phyloP scores from a whole-genome alignment of 305 asterid species.

The Solanum aculeatissimum region DNA sequence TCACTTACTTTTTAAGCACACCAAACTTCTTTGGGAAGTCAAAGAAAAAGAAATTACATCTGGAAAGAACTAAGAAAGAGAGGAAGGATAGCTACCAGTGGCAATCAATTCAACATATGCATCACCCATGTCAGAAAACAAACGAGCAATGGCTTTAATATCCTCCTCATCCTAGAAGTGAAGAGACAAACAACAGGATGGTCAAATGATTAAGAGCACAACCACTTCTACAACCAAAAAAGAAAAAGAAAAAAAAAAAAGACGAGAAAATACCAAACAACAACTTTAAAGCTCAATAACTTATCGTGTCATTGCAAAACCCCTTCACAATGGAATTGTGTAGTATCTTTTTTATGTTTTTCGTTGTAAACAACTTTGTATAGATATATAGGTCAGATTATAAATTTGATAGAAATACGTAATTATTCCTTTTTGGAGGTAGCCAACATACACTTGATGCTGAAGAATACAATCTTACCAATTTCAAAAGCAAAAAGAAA shows the following conservation, averaged over 20 bases:
- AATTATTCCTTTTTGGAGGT: too few species aligned
- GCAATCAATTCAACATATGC: conserved; percentile 97
- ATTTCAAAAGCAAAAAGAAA: too few species aligned
- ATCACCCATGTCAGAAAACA: conserved; percentile 98
- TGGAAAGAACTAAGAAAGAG: conserved; percentile 3
- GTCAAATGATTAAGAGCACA: background rate
- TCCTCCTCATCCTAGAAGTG: conserved; percentile 93
- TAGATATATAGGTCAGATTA: too few species aligned
- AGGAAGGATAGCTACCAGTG: conserved; percentile 49
- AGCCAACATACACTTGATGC: too few species aligned
- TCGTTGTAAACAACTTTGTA: too few species aligned
- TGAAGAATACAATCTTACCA: too few species aligned
- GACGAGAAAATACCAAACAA: background rate
- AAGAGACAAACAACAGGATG: background rate
- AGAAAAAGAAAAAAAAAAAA: background rate
- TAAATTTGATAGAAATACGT: too few species aligned
- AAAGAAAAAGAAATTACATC: background rate
- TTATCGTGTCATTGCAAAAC: background rate
- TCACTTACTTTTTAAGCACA: background rate
- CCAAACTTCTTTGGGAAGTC: background rate
- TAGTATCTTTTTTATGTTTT: too few species aligned
- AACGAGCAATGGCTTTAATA: conserved; percentile 97
- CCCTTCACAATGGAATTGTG: background rate
- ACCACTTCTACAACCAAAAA: background rate
- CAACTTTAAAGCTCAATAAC: background rate